phyloP scores from a whole-genome alignment of 78 protist genomes.

The Dictyostelium discoideum region dicty_2.7 NC_007089.4:6063001-6063500 shows the following conservation, averaged over 20 bases:
- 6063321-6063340: not conserved
- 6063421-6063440: conserved; percentile 6
- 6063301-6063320: not conserved
- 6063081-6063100: conserved; percentile 16
- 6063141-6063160: not conserved
- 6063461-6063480: conserved; percentile 6
- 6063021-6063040: not conserved
- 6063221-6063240: no score
- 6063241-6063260: not conserved
- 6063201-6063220: not conserved
- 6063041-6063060: conserved; percentile 2
- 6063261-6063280: conserved; percentile 12
- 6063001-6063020: not conserved
- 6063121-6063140: conserved; percentile 65
- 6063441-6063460: not conserved
- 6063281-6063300: conserved; percentile 32
- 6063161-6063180: conserved; percentile 67
- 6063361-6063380: not conserved
- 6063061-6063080: conserved; percentile 41
- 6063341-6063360: not conserved
- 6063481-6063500: not conserved
- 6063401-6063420: conserved; percentile 38
- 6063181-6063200: not conserved
- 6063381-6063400: not conserved
- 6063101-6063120: not conserved